Conservation (phyloP, 441 rosid genomes). For the Kokia cookei region DNA sequence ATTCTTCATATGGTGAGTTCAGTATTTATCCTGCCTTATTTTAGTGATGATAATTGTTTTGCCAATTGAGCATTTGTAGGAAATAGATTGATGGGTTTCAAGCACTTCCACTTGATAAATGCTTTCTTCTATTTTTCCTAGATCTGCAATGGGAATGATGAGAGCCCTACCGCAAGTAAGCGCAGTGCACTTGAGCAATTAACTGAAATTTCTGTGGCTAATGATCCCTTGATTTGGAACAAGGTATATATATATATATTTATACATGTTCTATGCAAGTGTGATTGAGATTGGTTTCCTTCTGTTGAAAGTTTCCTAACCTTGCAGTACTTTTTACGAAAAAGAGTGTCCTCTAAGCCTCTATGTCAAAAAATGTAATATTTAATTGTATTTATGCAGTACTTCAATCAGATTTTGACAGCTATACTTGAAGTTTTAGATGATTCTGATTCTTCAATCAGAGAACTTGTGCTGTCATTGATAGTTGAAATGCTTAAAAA, state of each 20-base stretch:
- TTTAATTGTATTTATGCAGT: conserved; percentile 44
- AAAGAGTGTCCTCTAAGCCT: background rate
- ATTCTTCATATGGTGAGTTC: conserved; percentile 82
- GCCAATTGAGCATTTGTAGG: background rate
- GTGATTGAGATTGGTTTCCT: background rate
- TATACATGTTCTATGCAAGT: background rate
- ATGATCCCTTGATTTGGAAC: conserved; percentile 66
- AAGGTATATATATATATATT: conserved; percentile 37
- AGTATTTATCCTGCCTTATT: background rate
- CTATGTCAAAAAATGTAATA: background rate
- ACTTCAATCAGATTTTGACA: conserved; percentile 96
- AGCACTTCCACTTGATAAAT: conserved; percentile 9
- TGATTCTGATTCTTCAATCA: conserved; percentile 64
- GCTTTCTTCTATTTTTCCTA: conserved; percentile 18
- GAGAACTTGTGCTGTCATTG: conserved; percentile 74
- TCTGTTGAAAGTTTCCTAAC: background rate
- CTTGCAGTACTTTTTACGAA: background rate
- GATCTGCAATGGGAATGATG: conserved; percentile 72
- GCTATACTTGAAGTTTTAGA: conserved; percentile 94
- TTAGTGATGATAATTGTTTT: conserved; percentile 2
- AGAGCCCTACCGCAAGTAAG: conserved; percentile 51
- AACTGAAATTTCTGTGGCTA: conserved; percentile 67
- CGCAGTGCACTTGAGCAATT: conserved; percentile 74
- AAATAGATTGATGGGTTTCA: background rate
- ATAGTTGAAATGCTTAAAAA: conserved; percentile 81